Evolutionary conservation across 495 filamentous ascomycete species (phyloP).

Genomic region (Aspergillus sparsus): DNA sequence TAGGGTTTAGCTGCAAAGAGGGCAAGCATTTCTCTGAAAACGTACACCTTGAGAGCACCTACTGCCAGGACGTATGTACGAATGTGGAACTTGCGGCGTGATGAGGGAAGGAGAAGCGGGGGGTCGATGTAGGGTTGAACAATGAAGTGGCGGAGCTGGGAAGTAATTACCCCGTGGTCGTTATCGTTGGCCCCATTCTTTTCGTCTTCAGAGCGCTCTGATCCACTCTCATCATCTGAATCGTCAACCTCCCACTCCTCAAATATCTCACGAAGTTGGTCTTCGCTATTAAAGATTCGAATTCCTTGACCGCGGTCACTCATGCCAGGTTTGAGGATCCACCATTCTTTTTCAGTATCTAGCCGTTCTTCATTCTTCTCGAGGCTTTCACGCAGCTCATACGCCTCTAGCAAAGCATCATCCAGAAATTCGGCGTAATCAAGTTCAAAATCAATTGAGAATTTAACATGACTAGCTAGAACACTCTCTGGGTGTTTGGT

Average conservation of each 20-base stretch:
- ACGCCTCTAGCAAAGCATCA: constrained; percentile 87
- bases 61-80: constrained; percentile 83
- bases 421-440: constrained; percentile 97
- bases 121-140: constrained; percentile 94
- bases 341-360: constrained; percentile 74
- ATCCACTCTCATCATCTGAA: constrained; percentile 40
- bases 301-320: constrained; percentile 95
- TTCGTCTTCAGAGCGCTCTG: constrained; percentile 36
- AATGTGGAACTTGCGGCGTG: constrained; percentile 90
- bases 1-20: constrained; percentile 82
- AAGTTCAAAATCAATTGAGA: constrained; percentile 80
- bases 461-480: constrained; percentile 67
- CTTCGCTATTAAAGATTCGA: constrained; percentile 78
- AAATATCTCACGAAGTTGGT: constrained; percentile 79
- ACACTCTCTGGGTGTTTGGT: constrained; percentile 75
- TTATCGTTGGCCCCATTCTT: constrained; percentile 32
- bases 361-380: constrained; percentile 57
- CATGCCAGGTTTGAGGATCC: constrained; percentile 98
- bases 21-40: constrained; percentile 87
- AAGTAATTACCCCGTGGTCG: constrained; percentile 68
- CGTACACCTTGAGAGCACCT: constrained; percentile 76
- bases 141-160: constrained; percentile 93
- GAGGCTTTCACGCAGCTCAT: constrained; percentile 76
- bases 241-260: constrained; percentile 80
- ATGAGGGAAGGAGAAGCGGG: constrained; percentile 71